A percentile compares a stretch with the other conserved stretches of the same genome.
Conservation (phyloP, 2,329 filamentous ascomycete genomes). For the Hyphodiscus sp. region DNA sequence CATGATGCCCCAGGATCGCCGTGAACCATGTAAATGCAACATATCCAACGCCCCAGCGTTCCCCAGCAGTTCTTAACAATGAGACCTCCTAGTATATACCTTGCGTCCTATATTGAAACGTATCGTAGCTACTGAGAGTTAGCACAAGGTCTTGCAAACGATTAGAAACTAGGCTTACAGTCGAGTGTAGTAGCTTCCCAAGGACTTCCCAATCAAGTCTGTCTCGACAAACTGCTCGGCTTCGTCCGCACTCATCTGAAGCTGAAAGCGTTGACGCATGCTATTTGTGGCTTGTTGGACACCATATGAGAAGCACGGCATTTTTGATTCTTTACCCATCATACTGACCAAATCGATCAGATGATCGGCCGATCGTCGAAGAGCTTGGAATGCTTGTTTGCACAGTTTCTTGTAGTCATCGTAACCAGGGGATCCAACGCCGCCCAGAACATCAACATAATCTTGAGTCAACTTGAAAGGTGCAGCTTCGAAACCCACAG, state of each 20-base stretch:
- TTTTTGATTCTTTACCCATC: constrained; percentile 77
- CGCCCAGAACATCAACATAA: constrained; percentile 78
- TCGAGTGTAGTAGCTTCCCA: constrained; percentile 82
- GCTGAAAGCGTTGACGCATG: constrained; percentile 68
- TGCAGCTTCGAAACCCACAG: constrained; percentile 78
- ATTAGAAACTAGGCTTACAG: constrained; percentile 47
- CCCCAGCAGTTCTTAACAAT: constrained; percentile 6
- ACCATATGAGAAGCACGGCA: constrained; percentile 76
- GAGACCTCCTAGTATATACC: constrained; percentile 60
- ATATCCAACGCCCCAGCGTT: constrained; percentile 21
- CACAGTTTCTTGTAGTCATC: constrained; percentile 71
- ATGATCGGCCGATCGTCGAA: constrained; percentile 71
- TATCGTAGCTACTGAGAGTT: constrained; percentile 57
- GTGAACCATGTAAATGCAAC: constrained; percentile 14
- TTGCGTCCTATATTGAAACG: constrained; percentile 82
- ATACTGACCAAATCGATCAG: constrained; percentile 77
- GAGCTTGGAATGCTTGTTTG: constrained; percentile 78
- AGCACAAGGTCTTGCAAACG: constrained; percentile 1
- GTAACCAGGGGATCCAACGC: constrained; percentile 62
- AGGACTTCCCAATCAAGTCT: constrained; percentile 72
- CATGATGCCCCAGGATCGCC: neutral
- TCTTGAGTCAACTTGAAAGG: constrained; percentile 83
- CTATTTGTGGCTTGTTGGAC: constrained; percentile 63
- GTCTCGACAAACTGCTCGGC: constrained; percentile 76
- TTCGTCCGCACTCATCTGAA: constrained; percentile 76